Percentiles rank a stretch among this genome's conserved stretches.
Evolutionary conservation across 2,329 filamentous ascomycete species (phyloP).

Genomic region (Xylariaceae sp.): DNA sequence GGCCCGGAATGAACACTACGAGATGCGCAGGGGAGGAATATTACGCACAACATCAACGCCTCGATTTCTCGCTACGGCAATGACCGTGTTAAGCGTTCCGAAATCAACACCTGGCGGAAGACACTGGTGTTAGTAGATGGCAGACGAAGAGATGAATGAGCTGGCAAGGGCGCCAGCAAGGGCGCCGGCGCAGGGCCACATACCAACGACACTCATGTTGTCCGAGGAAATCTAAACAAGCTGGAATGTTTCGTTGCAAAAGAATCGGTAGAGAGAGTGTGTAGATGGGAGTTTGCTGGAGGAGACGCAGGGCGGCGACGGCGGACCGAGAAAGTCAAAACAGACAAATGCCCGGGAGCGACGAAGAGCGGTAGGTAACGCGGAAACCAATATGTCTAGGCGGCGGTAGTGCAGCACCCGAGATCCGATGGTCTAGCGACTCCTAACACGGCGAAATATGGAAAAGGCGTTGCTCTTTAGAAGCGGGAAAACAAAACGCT

Average conservation of each 20-base stretch:
- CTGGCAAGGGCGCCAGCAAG: not conserved
- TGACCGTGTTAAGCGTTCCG: conserved; percentile 93
- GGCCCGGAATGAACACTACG: conserved; percentile 17
- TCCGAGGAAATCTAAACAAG: conserved; percentile 33
- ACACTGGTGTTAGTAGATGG: conserved; percentile 15
- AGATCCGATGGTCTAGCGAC: too few species aligned
- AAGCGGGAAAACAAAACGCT: conserved; percentile 25
- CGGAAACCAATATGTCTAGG: not conserved
- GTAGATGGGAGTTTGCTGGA: not conserved
- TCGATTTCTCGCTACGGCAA: conserved; percentile 96
- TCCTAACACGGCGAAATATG: conserved; percentile 1
- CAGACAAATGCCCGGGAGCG: conserved; percentile 2
- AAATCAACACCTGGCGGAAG: conserved; percentile 71
- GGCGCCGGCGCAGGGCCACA: conserved; percentile 13
- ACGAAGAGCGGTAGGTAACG: conserved; percentile 5
- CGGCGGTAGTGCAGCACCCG: too few species aligned
- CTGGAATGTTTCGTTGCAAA: conserved; percentile 2
- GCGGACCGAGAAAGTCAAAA: not conserved
- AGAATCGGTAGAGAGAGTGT: not conserved
- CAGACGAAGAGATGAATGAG: not conserved
- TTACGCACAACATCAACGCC: conserved; percentile 95
- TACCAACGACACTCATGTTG: conserved; percentile 55
- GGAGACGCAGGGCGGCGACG: not conserved
- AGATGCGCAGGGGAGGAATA: conserved; percentile 15
- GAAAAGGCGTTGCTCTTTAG: conserved; percentile 9